These are phyloP conservation scores for Acanthamoeba royreba DNA, from an alignment of 208 protist genomes.

Conservation along the genomic window DNA sequence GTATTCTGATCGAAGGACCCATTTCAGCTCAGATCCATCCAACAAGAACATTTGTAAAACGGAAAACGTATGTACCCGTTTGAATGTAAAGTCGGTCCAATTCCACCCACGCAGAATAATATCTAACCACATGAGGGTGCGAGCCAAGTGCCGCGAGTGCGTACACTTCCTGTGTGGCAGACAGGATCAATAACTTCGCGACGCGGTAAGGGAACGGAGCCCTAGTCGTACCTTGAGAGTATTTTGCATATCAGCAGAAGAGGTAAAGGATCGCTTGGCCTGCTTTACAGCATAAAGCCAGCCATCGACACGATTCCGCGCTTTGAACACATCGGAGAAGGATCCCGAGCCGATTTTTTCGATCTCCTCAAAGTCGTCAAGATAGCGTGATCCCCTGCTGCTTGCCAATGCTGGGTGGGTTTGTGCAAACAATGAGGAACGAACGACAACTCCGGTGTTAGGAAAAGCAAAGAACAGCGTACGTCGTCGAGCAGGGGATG, in stretches of 20 bases:
- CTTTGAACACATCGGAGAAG: constrained; percentile 38
- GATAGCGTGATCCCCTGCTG: not conserved
- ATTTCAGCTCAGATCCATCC: not conserved
- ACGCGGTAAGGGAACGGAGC: no score
- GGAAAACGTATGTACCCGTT: not conserved
- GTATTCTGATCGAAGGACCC: not conserved
- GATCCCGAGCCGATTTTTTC: constrained; percentile 22
- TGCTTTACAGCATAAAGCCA: constrained; percentile 47
- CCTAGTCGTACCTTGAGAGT: no score
- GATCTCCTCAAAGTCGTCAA: constrained; percentile 38
- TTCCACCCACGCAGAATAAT: constrained; percentile 31
- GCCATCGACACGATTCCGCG: constrained; percentile 28
- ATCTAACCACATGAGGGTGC: constrained; percentile 3
- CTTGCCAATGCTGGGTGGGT: not conserved
- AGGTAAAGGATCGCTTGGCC: not conserved
- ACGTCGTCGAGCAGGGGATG: not conserved
- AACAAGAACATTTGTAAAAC: not conserved
- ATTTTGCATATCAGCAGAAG: not conserved
- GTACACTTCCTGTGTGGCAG: constrained; percentile 44
- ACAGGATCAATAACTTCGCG: no score
- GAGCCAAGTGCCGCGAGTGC: constrained; percentile 17
- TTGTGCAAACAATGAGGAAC: not conserved
- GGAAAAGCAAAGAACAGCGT: not conserved
- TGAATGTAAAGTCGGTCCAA: constrained; percentile 34
- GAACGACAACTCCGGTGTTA: no score